Conservation (phyloP, 257 asterid species). For the Fraxinus pennsylvanica region DNA sequence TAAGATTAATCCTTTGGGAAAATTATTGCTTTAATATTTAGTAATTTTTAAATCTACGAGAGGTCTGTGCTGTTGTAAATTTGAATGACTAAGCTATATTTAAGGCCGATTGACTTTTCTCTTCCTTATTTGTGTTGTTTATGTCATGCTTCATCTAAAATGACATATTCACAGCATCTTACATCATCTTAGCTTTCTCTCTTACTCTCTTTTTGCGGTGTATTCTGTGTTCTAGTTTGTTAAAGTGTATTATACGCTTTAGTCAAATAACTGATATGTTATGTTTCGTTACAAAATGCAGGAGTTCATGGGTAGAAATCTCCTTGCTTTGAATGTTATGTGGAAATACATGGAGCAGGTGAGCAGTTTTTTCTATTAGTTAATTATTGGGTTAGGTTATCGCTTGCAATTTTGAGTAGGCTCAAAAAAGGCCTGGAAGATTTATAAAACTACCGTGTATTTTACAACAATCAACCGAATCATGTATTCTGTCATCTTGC, state of each 20-base stretch:
- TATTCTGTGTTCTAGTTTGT: background rate
- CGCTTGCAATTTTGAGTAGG: conserved; percentile 9
- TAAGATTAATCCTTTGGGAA: background rate
- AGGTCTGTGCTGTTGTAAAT: background rate
- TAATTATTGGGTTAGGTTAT: conserved; percentile 11
- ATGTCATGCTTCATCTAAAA: conserved; percentile 7
- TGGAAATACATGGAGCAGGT: conserved; percentile 99
- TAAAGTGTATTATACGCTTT: background rate
- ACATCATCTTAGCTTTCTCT: conserved; percentile 7
- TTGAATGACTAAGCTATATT: background rate
- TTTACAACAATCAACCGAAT: background rate
- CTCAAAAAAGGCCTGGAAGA: conserved; percentile 7
- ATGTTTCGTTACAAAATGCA: conserved; percentile 32
- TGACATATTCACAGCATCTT: conserved; percentile 8
- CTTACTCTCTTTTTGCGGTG: background rate
- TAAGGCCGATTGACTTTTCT: background rate
- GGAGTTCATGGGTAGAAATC: conserved; percentile 99
- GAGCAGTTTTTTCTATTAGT: conserved; percentile 21
- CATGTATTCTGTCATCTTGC: background rate
- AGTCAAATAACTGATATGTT: conserved; percentile 12
- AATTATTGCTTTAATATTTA: background rate
- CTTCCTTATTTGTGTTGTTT: background rate
- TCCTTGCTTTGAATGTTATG: conserved; percentile 95
- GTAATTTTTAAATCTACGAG: conserved; percentile 7
- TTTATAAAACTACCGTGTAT: background rate